Base-by-base conservation (phyloP, 2,329 filamentous ascomycete species). In the Albophoma yamanashiensis region DNA sequence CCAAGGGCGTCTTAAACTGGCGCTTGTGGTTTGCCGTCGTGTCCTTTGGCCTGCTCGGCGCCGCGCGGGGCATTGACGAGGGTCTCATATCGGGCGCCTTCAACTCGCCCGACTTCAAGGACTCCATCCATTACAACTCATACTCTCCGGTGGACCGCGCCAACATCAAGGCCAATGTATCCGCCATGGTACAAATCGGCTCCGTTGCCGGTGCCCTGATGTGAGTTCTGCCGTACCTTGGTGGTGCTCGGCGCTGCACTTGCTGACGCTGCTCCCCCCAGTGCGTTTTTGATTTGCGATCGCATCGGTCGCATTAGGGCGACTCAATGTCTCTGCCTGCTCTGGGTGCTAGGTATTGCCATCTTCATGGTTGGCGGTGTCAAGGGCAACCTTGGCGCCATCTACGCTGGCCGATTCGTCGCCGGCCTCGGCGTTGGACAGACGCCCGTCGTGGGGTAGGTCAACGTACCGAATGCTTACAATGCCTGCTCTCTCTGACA, bases 181-280 rank as follows among this genome's bases (percentile, higher is more conserved):
- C 88, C 1, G 83, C 87, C 56, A 92, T 92, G 89, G 89, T 92
- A 0, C 89, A 92, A 73, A 84, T 92, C 67, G 89, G 89, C 31
- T 89, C 84, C 31, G 88, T 92, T 38, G 85, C 78, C 4, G 89
- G 89, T 52, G 87, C 88, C 38, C 77, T 90, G 39, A 79, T 80
- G 76, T 78, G 68, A 69, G 73, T 61, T 53, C 25, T 43, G 9
- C 31, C 55, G 40, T 2, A 6, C 45, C 5, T 50, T 8, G 12
- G 6, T 9, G 45, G 20, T 15, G 47, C 47, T 17, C 47, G 27
- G 47, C 25, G 47, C 27, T 15, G 50, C 50, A 1, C 17, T 15
- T 38, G 50, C 40, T 50, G 34, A 31, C 62, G 56, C 43, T 22
- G 20, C 47, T 11, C 22, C n/a, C 17, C 22, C 2, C 17, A 84